These are phyloP conservation scores for Bothriochloa decipiens DNA, from an alignment of 176 grass and related monocot genomes.

Conservation along the genomic window DNA sequence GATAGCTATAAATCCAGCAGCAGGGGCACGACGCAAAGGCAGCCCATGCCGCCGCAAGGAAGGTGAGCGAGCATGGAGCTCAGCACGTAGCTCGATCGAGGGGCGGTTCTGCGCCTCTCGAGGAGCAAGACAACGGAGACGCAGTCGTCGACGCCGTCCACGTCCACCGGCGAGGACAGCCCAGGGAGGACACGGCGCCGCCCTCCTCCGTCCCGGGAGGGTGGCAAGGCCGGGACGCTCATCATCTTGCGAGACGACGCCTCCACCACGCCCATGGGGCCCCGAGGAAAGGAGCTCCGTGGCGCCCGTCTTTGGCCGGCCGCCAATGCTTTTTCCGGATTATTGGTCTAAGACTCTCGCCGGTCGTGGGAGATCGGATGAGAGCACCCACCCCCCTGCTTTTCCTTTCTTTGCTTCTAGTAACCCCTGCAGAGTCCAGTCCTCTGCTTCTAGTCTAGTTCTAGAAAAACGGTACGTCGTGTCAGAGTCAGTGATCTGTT, in stretches of 20 bases:
- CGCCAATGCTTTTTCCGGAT: background rate
- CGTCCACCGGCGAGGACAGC: background rate
- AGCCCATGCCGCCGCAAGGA: background rate
- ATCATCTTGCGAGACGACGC: background rate
- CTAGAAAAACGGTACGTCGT: background rate
- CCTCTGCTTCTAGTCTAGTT: background rate
- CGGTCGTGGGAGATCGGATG: slow-evolving; percentile 15
- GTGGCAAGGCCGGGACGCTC: background rate
- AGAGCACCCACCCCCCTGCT: background rate
- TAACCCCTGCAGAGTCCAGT: background rate
- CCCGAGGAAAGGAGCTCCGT: background rate
- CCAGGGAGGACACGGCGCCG: slow-evolving; percentile 16
- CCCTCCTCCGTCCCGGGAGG: slow-evolving; percentile 4
- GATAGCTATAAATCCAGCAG: background rate
- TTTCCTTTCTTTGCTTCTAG: background rate
- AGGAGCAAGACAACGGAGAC: too few relatives aligned
- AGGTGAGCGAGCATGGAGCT: background rate
- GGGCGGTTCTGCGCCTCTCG: background rate
- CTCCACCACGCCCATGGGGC: background rate
- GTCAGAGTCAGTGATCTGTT: background rate
- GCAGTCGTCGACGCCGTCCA: background rate
- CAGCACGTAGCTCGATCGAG: background rate
- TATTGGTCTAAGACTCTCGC: slow-evolving; percentile 13
- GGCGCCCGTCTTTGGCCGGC: slow-evolving; percentile 10
- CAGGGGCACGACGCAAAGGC: background rate